phyloP scores from a whole-genome alignment of 257 asterid species.

The Salvia hispanica region DNA sequence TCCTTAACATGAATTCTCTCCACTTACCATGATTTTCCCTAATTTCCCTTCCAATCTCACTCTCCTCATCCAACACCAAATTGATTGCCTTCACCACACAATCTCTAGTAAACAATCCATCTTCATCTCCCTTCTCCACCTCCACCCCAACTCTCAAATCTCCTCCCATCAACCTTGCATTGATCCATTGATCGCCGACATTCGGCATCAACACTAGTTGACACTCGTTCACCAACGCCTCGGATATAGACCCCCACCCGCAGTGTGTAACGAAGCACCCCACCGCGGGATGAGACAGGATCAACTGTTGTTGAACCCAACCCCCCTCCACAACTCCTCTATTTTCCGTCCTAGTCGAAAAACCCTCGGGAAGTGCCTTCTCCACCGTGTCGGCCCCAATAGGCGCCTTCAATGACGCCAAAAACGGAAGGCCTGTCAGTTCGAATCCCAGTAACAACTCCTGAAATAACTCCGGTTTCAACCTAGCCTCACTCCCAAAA shows the following conservation, averaged over 20 bases:
- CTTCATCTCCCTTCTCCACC: conserved; percentile 48
- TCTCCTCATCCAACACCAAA: conserved; percentile 26
- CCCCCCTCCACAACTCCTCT: conserved; percentile 43
- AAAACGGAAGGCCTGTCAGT: conserved; percentile 41
- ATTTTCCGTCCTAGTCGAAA: not conserved
- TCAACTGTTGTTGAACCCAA: conserved; percentile 49
- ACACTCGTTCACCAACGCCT: conserved; percentile 44
- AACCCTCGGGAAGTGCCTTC: conserved; percentile 44
- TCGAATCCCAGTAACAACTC: conserved; percentile 42
- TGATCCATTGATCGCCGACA: conserved; percentile 35
- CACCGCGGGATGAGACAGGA: conserved; percentile 39
- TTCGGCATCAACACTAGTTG: conserved; percentile 45
- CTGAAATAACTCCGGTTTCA: conserved; percentile 38
- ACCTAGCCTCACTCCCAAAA: conserved; percentile 49
- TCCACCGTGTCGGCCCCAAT: conserved; percentile 33
- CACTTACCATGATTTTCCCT: conserved; percentile 41
- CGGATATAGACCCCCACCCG: conserved; percentile 46
- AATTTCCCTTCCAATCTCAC: conserved; percentile 26
- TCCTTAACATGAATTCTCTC: conserved; percentile 41
- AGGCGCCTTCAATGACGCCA: conserved; percentile 41
- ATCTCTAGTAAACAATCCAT: conserved; percentile 46
- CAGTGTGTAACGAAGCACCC: conserved; percentile 58
- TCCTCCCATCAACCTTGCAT: conserved; percentile 41
- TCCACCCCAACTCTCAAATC: conserved; percentile 47
- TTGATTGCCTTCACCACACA: conserved; percentile 37